Evolutionary conservation across 768 basidiomycete genomes (phyloP).

Genomic region (Sarcodon sp.): DNA sequence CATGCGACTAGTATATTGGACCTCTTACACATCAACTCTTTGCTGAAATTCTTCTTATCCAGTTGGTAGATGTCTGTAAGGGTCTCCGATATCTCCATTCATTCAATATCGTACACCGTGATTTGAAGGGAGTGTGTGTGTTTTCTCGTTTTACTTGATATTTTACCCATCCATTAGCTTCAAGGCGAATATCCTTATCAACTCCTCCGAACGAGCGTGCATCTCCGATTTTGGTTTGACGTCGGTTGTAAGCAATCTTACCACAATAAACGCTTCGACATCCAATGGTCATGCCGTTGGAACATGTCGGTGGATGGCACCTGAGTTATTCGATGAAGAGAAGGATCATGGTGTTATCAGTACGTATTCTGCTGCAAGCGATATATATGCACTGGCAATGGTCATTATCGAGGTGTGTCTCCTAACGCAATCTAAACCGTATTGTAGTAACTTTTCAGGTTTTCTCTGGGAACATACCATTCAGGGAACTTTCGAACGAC

Average conservation of each 20-base stretch:
- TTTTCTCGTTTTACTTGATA: background rate
- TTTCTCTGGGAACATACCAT: background rate
- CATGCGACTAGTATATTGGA: no score
- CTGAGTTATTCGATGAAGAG: background rate
- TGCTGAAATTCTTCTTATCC: background rate
- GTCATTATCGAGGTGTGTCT: background rate
- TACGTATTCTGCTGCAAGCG: background rate
- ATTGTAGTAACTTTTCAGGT: slow-evolving; percentile 7
- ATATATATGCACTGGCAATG: background rate
- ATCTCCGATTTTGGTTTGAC: background rate
- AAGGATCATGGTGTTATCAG: background rate
- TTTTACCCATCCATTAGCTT: background rate
- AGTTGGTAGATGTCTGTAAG: background rate
- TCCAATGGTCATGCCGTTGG: background rate
- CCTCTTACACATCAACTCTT: background rate
- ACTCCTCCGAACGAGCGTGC: background rate
- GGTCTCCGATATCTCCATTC: background rate
- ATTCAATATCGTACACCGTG: background rate
- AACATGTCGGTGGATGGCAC: background rate
- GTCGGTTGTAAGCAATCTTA: background rate
- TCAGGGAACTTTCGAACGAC: background rate
- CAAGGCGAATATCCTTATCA: background rate
- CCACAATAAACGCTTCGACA: background rate
- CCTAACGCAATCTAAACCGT: slow-evolving; percentile 4
- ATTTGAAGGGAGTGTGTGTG: background rate